Percentiles rank a stretch among this genome's conserved stretches.
These are phyloP conservation scores for Epichloe festucae DNA, from an alignment of 2,329 filamentous ascomycete genomes.

Conservation along the genomic window DNA sequence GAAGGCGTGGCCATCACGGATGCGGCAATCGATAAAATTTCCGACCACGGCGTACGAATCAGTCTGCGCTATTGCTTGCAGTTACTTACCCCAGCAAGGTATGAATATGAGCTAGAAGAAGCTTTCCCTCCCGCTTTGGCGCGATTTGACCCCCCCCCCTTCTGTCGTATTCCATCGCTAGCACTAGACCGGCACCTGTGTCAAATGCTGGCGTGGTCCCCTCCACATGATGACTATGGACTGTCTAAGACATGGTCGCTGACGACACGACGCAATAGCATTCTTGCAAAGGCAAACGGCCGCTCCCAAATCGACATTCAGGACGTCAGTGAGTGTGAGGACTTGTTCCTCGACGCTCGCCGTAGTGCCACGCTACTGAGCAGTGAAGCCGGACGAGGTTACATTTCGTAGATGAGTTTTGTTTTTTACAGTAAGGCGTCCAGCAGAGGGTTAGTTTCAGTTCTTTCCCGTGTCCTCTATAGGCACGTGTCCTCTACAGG, in stretches of 20 bases:
- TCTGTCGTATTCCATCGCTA: not conserved
- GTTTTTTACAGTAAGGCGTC: not conserved
- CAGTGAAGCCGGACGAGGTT: constrained; percentile 49
- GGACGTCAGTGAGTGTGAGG: constrained; percentile 71
- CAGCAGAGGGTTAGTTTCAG: not conserved
- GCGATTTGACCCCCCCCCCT: not conserved
- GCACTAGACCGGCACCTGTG: not conserved
- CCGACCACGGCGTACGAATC: constrained; percentile 75
- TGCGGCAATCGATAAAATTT: constrained; percentile 73
- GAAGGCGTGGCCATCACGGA: constrained; percentile 72
- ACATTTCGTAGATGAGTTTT: constrained; percentile 36
- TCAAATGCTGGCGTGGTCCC: not conserved
- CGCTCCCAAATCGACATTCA: constrained; percentile 62
- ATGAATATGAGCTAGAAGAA: constrained; percentile 14
- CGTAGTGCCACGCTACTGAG: constrained; percentile 60
- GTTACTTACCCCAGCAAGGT: constrained; percentile 73
- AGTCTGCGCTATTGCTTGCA: constrained; percentile 89
- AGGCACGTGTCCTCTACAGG: not conserved
- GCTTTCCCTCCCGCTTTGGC: not conserved
- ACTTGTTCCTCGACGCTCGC: constrained; percentile 71
- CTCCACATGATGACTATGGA: not conserved
- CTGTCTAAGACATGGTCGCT: constrained; percentile 20
- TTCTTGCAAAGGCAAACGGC: constrained; percentile 76
- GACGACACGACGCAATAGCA: constrained; percentile 37
- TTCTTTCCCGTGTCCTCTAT: not conserved